These are phyloP conservation scores for Lotus japonicus DNA, from an alignment of 306 rosid genomes.

Conservation along the genomic window DNA sequence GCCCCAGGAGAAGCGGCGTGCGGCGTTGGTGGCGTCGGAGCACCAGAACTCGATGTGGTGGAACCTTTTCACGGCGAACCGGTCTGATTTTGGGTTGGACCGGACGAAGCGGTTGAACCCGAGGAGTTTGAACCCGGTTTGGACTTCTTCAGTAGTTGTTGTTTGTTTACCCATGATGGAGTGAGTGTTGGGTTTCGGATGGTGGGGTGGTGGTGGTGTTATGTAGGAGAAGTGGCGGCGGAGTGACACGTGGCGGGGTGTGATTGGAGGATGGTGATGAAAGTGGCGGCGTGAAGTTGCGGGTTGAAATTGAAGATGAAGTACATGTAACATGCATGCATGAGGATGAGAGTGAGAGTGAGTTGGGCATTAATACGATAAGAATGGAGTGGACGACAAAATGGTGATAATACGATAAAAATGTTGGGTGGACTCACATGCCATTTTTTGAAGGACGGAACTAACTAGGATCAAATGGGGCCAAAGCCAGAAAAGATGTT, in stretches of 20 bases:
- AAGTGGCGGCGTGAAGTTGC: neutral
- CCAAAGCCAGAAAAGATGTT: too few species aligned
- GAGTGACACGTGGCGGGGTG: slow-evolving; percentile 13
- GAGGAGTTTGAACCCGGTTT: slow-evolving; percentile 30
- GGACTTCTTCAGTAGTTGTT: too few species aligned
- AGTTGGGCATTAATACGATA: too few species aligned
- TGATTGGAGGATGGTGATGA: too few species aligned
- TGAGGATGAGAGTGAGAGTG: neutral
- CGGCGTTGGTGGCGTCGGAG: slow-evolving; percentile 72
- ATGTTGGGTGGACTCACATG: neutral
- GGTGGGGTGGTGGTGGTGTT: neutral
- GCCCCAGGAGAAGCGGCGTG: slow-evolving; percentile 77
- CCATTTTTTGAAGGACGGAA: too few species aligned
- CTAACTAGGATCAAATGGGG: too few species aligned
- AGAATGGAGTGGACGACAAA: neutral
- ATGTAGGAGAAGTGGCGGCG: neutral
- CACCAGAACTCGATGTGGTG: slow-evolving; percentile 93
- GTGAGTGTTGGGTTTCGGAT: too few species aligned
- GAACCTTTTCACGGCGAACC: slow-evolving; percentile 56
- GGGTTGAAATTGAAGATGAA: neutral
- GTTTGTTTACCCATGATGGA: slow-evolving; percentile 44
- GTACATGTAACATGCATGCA: neutral
- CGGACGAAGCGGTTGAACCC: slow-evolving; percentile 73
- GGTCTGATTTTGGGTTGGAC: slow-evolving; percentile 66
- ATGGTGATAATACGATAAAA: neutral